phyloP scores from a whole-genome alignment of 2,329 filamentous ascomycete species.

The Annulohypoxylon truncatum region DNA sequence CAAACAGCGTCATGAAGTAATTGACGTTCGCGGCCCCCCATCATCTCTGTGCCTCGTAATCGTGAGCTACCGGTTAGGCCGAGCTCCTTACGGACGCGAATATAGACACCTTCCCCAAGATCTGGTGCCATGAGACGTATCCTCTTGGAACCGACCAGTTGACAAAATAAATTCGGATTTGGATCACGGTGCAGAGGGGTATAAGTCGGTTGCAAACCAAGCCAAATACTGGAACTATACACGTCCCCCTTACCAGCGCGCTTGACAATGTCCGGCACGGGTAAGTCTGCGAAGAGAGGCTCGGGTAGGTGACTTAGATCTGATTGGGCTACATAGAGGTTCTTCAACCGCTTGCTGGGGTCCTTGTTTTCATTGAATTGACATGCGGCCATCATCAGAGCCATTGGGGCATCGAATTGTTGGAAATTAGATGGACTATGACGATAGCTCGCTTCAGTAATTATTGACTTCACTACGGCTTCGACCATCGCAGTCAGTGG shows the following conservation, averaged over 20 bases:
- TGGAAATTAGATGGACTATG: conserved; percentile 57
- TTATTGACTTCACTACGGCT: conserved; percentile 39
- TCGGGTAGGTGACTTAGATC: conserved; percentile 75
- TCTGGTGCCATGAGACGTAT: conserved; percentile 77
- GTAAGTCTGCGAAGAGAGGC: conserved; percentile 72
- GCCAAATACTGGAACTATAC: conserved; percentile 89
- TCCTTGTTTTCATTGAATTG: conserved; percentile 57
- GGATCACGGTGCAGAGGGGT: conserved; percentile 93
- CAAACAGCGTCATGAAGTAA: conserved; percentile 78
- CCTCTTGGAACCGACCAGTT: conserved; percentile 78
- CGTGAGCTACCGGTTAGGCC: conserved; percentile 56
- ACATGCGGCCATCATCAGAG: conserved; percentile 70
- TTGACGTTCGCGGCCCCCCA: conserved; percentile 79
- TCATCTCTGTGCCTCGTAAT: conserved; percentile 88
- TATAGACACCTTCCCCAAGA: conserved; percentile 73
- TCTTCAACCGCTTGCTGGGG: conserved; percentile 39
- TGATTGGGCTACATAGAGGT: conserved; percentile 90
- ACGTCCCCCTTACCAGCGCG: conserved; percentile 80
- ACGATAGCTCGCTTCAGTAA: not conserved
- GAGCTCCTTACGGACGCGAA: conserved; percentile 57
- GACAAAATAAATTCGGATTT: conserved; percentile 92
- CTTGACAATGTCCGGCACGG: conserved; percentile 72
- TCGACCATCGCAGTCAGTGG: conserved; percentile 42
- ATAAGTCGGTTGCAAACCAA: conserved; percentile 86
- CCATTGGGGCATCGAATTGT: conserved; percentile 70